A percentile compares a stretch with the other conserved stretches of the same genome.
Evolutionary conservation across 1,284 basidiomycete species (phyloP).

Genomic region (Wolfiporia cocos): DNA sequence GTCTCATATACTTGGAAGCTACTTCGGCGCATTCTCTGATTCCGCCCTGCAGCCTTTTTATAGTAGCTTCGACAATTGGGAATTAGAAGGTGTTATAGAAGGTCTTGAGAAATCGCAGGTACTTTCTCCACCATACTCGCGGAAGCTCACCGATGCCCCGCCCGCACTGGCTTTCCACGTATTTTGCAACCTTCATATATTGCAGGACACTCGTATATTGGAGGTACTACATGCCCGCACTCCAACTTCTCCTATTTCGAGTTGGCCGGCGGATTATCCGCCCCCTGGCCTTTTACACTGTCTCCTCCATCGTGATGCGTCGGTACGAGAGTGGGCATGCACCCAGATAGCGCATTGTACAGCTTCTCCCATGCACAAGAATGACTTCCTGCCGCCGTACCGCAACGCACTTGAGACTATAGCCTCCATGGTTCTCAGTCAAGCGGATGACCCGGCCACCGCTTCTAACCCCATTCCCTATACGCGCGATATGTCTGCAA

Average conservation of each 20-base stretch:
- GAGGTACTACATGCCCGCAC: constrained; percentile 36
- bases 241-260: constrained; percentile 30
- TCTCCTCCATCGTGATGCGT: constrained; percentile 40
- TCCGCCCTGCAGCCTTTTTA: constrained; percentile 54
- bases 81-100: constrained; percentile 43
- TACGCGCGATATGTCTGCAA: constrained; percentile 30
- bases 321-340: constrained; percentile 56
- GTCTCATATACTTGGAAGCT: constrained; percentile 48
- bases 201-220: constrained; percentile 46
- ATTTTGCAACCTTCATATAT: constrained; percentile 57
- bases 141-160: constrained; percentile 36
- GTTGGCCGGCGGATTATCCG: constrained; percentile 53
- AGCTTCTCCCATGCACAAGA: constrained; percentile 38
- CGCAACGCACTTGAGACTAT: constrained; percentile 35
- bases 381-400: constrained; percentile 42
- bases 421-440: constrained; percentile 16
- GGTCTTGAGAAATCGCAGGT: constrained; percentile 35
- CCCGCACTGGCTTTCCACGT: constrained; percentile 58
- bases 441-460: not conserved
- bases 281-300: constrained; percentile 59
- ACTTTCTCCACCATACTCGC: constrained; percentile 21
- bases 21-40: constrained; percentile 56
- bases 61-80: constrained; percentile 62
- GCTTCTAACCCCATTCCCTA: constrained; percentile 18
- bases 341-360: constrained; percentile 35